Conservation (phyloP, 805 yeast genomes). For the Ogataea trehalophila region DNA sequence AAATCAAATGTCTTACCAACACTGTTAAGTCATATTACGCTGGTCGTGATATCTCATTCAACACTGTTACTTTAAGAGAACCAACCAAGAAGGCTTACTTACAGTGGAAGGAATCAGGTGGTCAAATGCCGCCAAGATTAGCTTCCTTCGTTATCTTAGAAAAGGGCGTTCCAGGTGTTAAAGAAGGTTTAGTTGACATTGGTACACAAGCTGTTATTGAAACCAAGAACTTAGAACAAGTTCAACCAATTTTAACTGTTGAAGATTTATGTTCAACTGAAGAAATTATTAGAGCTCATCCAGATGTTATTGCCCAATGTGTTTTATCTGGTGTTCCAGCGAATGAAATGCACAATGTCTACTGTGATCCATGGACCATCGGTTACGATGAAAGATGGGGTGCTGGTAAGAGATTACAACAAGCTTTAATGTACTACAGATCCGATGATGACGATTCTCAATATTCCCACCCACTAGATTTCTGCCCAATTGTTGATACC, state of each 20-base stretch:
- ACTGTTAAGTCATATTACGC: constrained; percentile 45
- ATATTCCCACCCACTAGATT: constrained; percentile 69
- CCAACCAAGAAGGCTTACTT: constrained; percentile 61
- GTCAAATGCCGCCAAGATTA: constrained; percentile 62
- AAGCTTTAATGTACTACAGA: constrained; percentile 76
- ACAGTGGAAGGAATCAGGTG: constrained; percentile 58
- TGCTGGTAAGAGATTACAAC: constrained; percentile 67
- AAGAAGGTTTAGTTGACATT: constrained; percentile 67
- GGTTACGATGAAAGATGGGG: constrained; percentile 74
- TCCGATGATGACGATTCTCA: constrained; percentile 68
- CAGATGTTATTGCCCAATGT: constrained; percentile 69
- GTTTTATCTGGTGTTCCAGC: constrained; percentile 63
- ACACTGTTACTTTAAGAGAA: constrained; percentile 66
- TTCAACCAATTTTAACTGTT: constrained; percentile 71
- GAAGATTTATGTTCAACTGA: constrained; percentile 62
- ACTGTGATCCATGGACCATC: constrained; percentile 66
- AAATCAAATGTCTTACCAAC: constrained; percentile 54
- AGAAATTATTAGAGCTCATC: constrained; percentile 62
- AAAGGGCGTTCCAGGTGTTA: constrained; percentile 54
- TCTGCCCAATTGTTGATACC: constrained; percentile 78
- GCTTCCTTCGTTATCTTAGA: constrained; percentile 63
- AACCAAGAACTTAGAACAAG: constrained; percentile 48
- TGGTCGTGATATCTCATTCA: constrained; percentile 48
- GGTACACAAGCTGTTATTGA: constrained; percentile 42
- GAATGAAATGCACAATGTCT: constrained; percentile 52